These are phyloP conservation scores for Leishmania gerbilli DNA, from an alignment of 208 protist species.

Conservation along the genomic window DNA sequence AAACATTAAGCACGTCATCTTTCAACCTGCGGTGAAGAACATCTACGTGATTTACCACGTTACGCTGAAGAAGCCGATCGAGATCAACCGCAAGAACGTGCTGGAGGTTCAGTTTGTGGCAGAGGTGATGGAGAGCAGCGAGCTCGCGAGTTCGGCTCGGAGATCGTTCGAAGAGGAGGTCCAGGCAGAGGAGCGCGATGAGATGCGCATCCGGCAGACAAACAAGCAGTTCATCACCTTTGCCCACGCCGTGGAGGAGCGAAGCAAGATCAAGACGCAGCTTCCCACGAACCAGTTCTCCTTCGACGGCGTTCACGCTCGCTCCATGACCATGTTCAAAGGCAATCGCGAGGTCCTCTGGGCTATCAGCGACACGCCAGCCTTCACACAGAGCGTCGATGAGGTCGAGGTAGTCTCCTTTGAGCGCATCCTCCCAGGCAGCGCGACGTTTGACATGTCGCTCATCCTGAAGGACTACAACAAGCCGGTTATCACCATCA, in stretches of 20 bases:
- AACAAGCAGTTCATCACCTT: slow-evolving; percentile 90
- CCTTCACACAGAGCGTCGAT: slow-evolving; percentile 93
- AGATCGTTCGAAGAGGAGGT: slow-evolving; percentile 81
- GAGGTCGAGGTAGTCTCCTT: slow-evolving; percentile 96
- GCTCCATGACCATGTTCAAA: slow-evolving; percentile 76
- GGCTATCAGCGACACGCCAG: slow-evolving; percentile 87
- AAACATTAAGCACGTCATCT: slow-evolving; percentile 98
- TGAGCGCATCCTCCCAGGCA: slow-evolving; percentile 90
- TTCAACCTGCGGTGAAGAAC: slow-evolving; percentile 93
- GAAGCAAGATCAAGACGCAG: slow-evolving; percentile 75
- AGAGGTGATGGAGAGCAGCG: slow-evolving; percentile 95
- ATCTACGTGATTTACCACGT: slow-evolving; percentile 96
- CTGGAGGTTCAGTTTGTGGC: slow-evolving; percentile 96
- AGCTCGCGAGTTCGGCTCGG: slow-evolving; percentile 54
- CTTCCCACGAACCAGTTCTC: slow-evolving; percentile 81
- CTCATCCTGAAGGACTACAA: slow-evolving; percentile 98
- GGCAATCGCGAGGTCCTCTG: slow-evolving; percentile 83
- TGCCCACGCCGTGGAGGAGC: slow-evolving; percentile 66
- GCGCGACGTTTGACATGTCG: slow-evolving; percentile 97
- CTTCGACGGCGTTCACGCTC: slow-evolving; percentile 83
- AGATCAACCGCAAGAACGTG: slow-evolving; percentile 96
- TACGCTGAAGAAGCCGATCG: slow-evolving; percentile 96
- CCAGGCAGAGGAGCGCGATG: slow-evolving; percentile 73
- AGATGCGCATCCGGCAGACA: slow-evolving; percentile 66
- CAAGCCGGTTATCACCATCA: slow-evolving; percentile 68